Evolutionary conservation across 2,329 filamentous ascomycete genomes (phyloP).

Genomic region (Epichloe sp.): DNA sequence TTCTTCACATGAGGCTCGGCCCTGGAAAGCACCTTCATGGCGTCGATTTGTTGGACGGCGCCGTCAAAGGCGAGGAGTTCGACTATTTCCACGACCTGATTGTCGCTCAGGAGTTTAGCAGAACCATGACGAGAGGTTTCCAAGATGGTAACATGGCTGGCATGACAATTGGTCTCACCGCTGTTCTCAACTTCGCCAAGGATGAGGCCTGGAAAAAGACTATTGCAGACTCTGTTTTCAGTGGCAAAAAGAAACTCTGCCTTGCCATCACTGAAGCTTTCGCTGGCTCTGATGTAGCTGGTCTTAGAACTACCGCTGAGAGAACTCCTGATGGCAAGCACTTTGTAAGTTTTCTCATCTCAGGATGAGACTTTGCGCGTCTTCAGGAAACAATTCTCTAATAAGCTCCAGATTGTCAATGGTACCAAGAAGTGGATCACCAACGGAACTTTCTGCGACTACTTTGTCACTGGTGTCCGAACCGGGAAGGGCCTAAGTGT

Average conservation of each 20-base stretch:
- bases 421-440: constrained; percentile 81
- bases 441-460: constrained; percentile 67
- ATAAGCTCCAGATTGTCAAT: constrained; percentile 36
- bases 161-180: constrained; percentile 71
- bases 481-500: constrained; percentile 71
- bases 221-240: constrained; percentile 59
- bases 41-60: constrained; percentile 53
- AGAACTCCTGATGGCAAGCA: constrained; percentile 64
- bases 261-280: constrained; percentile 83
- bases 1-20: constrained; percentile 72
- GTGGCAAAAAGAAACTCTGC: constrained; percentile 77
- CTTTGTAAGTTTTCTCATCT: constrained; percentile 39
- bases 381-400: not conserved
- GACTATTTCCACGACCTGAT: constrained; percentile 82
- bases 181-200: constrained; percentile 65
- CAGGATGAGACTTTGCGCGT: not conserved
- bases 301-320: constrained; percentile 62
- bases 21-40: constrained; percentile 73
- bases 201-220: constrained; percentile 52
- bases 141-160: constrained; percentile 80
- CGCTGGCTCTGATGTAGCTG: constrained; percentile 67
- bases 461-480: constrained; percentile 70
- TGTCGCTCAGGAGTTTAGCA: constrained; percentile 56
- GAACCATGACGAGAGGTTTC: constrained; percentile 64
- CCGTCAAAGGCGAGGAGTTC: constrained; percentile 64